Evolutionary conservation across 257 asterid species (phyloP), one percentile per base, ranked within the genome.

Genomic region (Nicotiana knightiana): DNA sequence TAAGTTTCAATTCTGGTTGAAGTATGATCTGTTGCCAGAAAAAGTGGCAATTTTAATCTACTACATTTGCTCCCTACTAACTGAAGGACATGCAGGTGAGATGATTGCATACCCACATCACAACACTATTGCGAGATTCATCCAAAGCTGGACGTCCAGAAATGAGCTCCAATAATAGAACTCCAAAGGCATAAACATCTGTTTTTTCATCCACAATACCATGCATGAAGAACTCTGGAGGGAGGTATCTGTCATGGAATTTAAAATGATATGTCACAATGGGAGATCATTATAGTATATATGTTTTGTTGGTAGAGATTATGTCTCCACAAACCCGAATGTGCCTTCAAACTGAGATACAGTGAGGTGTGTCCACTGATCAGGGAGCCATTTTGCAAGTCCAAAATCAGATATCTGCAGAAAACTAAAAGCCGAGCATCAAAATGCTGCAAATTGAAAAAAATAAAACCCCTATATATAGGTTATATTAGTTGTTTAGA

Each of bases 371-470:
- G 93, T 90, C 98, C 98, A 94, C 71, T 96, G 96, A 73, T 96
- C 98, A 2, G 99, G 99, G 81, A 96, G 99, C 99, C 98, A 96
- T 84, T 94, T 96, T 63, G 98, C 97, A 54, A 96, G 95, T 80
- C 99, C 99, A 48, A 96, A 94, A 88, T 96, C 99, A 53, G 98
- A 94, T 82, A 96, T 94, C 99, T 96, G 89, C 89, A 82, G 17
- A 79, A 79, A 61, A 79, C 76, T 54, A 83, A 66, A 79, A 71
- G 51, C 67, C 84, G 70, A 86, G 83, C 76, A 82, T 81, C 86
- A 81, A 70, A 11, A n/a, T 73, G 79, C 26, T 4, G 39, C 62
- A 15, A 73, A 48, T 21, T 21, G 59, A 21, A 43, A 32, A 11
- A 33, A 46, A 30, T 9, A 71, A 71, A 71, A 11, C 35, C 21